Conservation (phyloP, 768 basidiomycete species). For the Hysterangium stoloniferum region DNA sequence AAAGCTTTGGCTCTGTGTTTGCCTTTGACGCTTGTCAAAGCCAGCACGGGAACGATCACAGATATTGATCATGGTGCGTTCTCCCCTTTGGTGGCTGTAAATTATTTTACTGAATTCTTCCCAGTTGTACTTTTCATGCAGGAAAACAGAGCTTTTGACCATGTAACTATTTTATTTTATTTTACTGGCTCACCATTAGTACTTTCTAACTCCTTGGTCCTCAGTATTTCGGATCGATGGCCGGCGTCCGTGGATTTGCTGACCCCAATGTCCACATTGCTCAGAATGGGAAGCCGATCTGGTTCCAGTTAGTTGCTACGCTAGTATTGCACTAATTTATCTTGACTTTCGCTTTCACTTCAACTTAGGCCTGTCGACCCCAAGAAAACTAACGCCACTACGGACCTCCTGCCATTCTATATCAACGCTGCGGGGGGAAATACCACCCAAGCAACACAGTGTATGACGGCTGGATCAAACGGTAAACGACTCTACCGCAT, state of each 20-base stretch:
- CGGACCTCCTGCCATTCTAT: slow-evolving; percentile 11
- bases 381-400: slow-evolving; percentile 10
- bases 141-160: slow-evolving; percentile 17
- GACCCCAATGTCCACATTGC: slow-evolving; percentile 14
- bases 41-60: background rate
- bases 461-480: slow-evolving; percentile 15
- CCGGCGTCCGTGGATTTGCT: slow-evolving; percentile 14
- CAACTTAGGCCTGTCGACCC: slow-evolving; percentile 9
- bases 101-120: background rate
- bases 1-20: background rate
- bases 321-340: background rate
- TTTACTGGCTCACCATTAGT: background rate
- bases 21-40: background rate
- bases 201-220: background rate
- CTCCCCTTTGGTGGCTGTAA: background rate
- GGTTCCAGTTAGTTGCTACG: slow-evolving; percentile 11
- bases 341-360: background rate
- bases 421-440: slow-evolving; percentile 14
- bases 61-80: slow-evolving; percentile 13
- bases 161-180: background rate
- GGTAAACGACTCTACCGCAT: background rate
- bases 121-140: slow-evolving; percentile 17
- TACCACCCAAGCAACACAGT: slow-evolving; percentile 11
- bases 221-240: slow-evolving; percentile 15
- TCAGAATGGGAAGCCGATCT: slow-evolving; percentile 7